Evolutionary conservation across 768 basidiomycete genomes (phyloP), one percentile per base, ranked within the genome.

Genomic region (Nidularia pulvinata): DNA sequence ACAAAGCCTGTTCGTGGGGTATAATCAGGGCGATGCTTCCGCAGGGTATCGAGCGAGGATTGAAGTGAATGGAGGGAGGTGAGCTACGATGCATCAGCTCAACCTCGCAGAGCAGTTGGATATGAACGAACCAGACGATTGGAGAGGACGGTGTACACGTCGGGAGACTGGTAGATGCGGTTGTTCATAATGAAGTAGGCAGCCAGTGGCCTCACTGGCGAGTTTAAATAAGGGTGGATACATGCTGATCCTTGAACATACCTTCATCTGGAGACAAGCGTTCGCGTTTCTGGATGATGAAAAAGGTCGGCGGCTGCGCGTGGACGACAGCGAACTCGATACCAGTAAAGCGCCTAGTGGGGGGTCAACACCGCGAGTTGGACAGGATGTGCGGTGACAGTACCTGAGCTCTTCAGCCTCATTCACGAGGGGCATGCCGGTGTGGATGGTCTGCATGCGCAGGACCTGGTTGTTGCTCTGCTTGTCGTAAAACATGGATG

Each of bases 401-500:
- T 67, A 91, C 93, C 77, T 92, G 57, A 96, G 84, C 65, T 95
- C 91, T 57, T 91, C 91, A 7, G 87, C 85, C 66, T 95, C 94
- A 59, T 95, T 88, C 6, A 79, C 73, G 52, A 93, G 71, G 7
- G 88, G 83, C 32, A 82, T 72, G n/a, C 88, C 91, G 0, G 89
- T 89, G 63, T 92, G 88, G 74, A 89, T 87, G 0, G 91, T 95
- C 69, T 96, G 94, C 94, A 96, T 96, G 60, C 93, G 88, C 44
- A 96, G 74, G 33, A 90, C 86, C 61, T 94, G 91, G 68, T 96
- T 96, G 69, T 89, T 95, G 72, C 90, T 93, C 70, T 91, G 89
- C 69, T 92, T 92, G 71, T 95, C 93, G 67, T 93, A 96, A 75
- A 94, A 95, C 84, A 93, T 93, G 32, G 92, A 94, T 1, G 84